Base-by-base conservation (phyloP, 2,329 filamentous ascomycete species). In the Apiospora aurea region DNA sequence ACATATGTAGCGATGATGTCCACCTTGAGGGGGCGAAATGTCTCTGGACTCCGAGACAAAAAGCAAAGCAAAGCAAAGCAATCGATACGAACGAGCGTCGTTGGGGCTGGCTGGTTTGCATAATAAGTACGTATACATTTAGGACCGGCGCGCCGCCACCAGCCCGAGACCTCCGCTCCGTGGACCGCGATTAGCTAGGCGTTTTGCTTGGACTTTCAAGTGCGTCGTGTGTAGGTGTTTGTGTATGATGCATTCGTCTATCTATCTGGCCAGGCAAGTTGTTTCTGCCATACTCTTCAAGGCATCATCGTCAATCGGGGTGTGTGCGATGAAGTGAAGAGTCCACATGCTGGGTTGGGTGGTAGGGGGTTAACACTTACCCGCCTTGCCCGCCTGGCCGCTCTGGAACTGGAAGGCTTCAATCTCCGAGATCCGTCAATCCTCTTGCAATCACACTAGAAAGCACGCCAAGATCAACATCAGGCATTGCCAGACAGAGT, bases 101-200 rank as follows among this genome's bases (percentile, higher is more conserved):
- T 61, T 61, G 53, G 53, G 51, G 53, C 29, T 64, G 34, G 57
- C 14, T 53, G 49, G 24, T 26, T 53, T 26, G 49, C 34, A 38
- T 38, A 29, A 38, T 38, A 29, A 29, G 26, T 29, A 29, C 26
- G 26, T 29, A 29, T 29, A 3, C 3, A 38, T 16, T n/a, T 38
- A 64, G 53, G 53, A 8, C 18, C 29, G 53, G 57, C 21, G 21
- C 34, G 57, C 57, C 57, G 57, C 34, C 57, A 41, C 57, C 53
- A 38, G 18, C 53, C 57, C 57, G 57, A 64, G 57, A 41, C 57
- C 18, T 64, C 57, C 57, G 57, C 18, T 64, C 57, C 57, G 34
- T n/a, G 38, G 16, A 64, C 34, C 57, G 57, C 41, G 41, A 64
- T 41, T 41, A 41, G 29, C 8, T 34, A 64, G 34, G 57, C 57